phyloP scores from a whole-genome alignment of 148 eudicot genomes.

The Polygonum maritimum region DNA sequence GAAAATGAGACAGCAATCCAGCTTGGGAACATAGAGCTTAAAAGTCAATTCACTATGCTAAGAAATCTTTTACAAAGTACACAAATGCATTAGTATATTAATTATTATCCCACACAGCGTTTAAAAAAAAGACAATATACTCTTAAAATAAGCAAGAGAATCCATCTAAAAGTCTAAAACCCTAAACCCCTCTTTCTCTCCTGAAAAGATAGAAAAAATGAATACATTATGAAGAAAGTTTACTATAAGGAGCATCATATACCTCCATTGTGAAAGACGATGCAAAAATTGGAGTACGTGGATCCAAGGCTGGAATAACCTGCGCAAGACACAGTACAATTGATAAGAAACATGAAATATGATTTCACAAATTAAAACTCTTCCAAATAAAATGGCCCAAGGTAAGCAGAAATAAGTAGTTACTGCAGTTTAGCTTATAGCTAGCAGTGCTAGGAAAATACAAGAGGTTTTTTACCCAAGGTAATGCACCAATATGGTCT shows the following conservation, averaged over 20 bases:
- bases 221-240: background rate
- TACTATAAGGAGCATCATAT: slow-evolving; percentile 8
- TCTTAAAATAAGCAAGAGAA: background rate
- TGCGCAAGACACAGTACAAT: slow-evolving; percentile 25
- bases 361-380: background rate
- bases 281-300: slow-evolving; percentile 85
- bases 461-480: slow-evolving; percentile 89
- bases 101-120: background rate
- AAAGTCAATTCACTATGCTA: background rate
- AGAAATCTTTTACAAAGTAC: background rate
- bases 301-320: slow-evolving; percentile 94
- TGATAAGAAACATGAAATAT: background rate
- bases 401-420: background rate
- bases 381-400: background rate
- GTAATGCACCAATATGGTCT: slow-evolving; percentile 99
- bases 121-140: background rate
- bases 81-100: background rate
- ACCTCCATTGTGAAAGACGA: slow-evolving; percentile 99
- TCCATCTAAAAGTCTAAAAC: background rate
- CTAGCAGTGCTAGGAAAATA: slow-evolving; percentile 17
- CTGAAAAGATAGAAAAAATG: background rate
- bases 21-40: background rate
- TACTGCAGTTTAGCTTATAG: background rate
- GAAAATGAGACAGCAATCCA: background rate
- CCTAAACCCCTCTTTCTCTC: slow-evolving; percentile 3